phyloP scores from a whole-genome alignment of 192 early-diverging fungal species.

The Cetraspora pellucida region DNA sequence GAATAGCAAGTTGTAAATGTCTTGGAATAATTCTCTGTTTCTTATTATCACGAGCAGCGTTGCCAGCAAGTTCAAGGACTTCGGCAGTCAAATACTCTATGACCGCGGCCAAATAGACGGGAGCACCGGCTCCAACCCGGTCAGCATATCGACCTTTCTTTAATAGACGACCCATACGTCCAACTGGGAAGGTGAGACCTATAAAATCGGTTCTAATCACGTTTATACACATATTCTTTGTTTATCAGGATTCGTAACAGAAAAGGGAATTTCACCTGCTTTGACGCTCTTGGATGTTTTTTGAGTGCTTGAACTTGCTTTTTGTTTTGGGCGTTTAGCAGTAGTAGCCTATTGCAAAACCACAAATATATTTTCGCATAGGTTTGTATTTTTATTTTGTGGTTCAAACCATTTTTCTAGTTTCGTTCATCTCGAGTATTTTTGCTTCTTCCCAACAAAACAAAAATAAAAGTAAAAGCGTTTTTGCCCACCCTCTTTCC shows the following conservation, averaged over 20 bases:
- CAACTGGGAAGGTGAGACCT: conserved; percentile 41
- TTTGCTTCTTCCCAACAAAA: not conserved
- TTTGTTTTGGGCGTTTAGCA: no score
- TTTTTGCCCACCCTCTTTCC: not conserved
- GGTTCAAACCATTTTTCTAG: not conserved
- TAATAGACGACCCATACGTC: conserved; percentile 41
- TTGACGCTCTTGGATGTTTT: conserved; percentile 25
- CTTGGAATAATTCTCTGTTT: conserved; percentile 44
- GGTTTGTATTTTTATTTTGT: not conserved
- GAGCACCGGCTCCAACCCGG: conserved; percentile 44
- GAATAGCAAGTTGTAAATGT: conserved; percentile 44
- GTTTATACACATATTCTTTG: not conserved
- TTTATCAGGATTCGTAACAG: not conserved
- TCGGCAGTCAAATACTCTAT: conserved; percentile 41
- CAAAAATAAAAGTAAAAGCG: not conserved
- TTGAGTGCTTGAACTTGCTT: not conserved
- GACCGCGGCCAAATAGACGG: conserved; percentile 40
- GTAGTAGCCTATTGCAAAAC: no score
- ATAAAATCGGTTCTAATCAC: no score
- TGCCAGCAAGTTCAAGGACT: conserved; percentile 42
- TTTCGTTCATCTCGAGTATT: conserved; percentile 2
- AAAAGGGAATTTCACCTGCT: conserved; percentile 15
- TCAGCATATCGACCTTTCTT: conserved; percentile 45
- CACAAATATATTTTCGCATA: not conserved
- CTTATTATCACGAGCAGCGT: conserved; percentile 47